Evolutionary conservation across 1,284 basidiomycete species (phyloP), one percentile per base, ranked within the genome.

Genomic region (Melampsora americana): DNA sequence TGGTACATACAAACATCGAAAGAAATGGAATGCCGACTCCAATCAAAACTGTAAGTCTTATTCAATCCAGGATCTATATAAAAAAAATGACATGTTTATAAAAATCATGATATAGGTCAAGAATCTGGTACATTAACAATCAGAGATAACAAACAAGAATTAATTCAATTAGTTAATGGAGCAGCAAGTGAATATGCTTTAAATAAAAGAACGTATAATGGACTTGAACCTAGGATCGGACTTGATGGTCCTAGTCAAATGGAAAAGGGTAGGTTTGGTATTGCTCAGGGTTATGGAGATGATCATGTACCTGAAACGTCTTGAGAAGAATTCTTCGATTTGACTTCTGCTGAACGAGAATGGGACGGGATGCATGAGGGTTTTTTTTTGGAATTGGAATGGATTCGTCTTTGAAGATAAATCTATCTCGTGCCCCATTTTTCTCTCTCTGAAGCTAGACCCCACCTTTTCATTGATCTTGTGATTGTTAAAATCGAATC

Each of bases 231-330:
- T 35, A 86, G 91, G 12, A 81, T 90, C 18, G 94, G 93, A 0
- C 84, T 91, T 82, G 92, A 95, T 80, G 87, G 86, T 11, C 93
- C 95, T 0, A 88, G 90, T 77, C 81, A 89, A 64, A 84, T 99
- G 71, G 92, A 97, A 83, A 90, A 95, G 83, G 95, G 93, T 0
- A 85, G 92, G 76, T 91, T 87, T 79, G 95, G 95, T 4, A 91
- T 96, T 67, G 94, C 95, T 42, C 87, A 90, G 78, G 92, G 91
- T 5, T 98, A 99, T 82, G 84, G 86, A 18, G 85, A 69, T 70
- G 75, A 66, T 64, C 75, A 72, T 50, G 66, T 30, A 39, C 6
- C 23, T 6, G 66, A n/a, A 56, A 6, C 6, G 4, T 12, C 39
- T 5, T 42, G 39, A 42, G 12, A 11, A 42, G 35, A 35, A 35